Evolutionary conservation across 495 filamentous ascomycete genomes (phyloP).

Genomic region (Penicillium mononematosum): DNA sequence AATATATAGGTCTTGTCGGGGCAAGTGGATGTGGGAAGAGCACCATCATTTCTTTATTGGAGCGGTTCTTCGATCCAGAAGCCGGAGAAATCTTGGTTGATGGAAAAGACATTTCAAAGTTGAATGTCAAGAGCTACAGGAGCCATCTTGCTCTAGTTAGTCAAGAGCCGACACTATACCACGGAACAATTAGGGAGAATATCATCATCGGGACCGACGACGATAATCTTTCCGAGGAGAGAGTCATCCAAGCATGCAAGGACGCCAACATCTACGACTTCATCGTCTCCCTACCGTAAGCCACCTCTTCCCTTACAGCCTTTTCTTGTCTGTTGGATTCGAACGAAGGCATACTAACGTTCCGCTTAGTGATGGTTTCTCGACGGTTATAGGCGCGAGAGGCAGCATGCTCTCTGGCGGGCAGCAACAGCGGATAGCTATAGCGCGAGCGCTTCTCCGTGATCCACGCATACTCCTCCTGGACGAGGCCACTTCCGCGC

Average conservation of each 20-base stretch:
- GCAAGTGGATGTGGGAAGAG: conserved; percentile 78
- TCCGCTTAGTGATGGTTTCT: too few species aligned
- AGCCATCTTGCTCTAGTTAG: conserved; percentile 70
- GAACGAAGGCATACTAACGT: too few species aligned
- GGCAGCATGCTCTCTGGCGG: too few species aligned
- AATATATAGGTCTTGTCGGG: conserved; percentile 77
- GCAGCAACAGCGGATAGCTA: too few species aligned
- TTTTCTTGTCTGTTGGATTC: too few species aligned
- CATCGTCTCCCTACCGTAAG: conserved; percentile 61
- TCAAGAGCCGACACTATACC: conserved; percentile 83
- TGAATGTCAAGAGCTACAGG: conserved; percentile 73
- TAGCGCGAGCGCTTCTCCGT: too few species aligned
- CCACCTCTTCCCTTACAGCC: background rate
- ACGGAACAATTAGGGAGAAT: conserved; percentile 77
- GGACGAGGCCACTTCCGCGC: too few species aligned
- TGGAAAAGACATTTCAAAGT: conserved; percentile 62
- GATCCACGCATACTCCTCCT: too few species aligned
- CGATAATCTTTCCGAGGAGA: conserved; percentile 62
- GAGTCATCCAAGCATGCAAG: conserved; percentile 67
- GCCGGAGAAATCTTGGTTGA: conserved; percentile 66
- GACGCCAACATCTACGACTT: conserved; percentile 89
- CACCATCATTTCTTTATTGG: conserved; percentile 73
- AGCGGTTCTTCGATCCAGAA: conserved; percentile 77
- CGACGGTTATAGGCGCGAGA: too few species aligned
- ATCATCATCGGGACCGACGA: conserved; percentile 63